These are phyloP conservation scores for Panellus pusillus DNA, from an alignment of 768 basidiomycete species.

Conservation along the genomic window DNA sequence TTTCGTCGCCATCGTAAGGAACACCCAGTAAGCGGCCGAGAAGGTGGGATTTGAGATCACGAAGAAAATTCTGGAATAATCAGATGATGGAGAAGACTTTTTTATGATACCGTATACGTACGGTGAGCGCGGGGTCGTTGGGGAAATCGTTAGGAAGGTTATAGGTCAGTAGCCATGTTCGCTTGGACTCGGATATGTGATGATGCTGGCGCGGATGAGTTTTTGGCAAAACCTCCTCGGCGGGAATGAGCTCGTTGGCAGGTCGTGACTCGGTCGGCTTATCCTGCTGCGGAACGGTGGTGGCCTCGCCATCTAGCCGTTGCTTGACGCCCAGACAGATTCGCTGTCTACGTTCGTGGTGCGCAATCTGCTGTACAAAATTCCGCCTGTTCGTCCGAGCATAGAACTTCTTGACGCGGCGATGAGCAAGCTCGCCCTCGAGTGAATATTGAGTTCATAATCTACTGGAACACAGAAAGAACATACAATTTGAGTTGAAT, in stretches of 20 bases:
- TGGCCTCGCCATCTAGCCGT: too few relatives aligned
- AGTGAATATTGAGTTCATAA: not conserved
- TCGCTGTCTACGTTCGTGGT: not conserved
- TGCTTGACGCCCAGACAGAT: not conserved
- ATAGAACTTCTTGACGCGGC: constrained; percentile 28
- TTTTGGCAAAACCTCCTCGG: not conserved
- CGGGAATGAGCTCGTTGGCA: not conserved
- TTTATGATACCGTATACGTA: too few relatives aligned
- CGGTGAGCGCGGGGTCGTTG: not conserved
- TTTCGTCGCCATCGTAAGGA: not conserved
- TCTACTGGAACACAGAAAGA: too few relatives aligned
- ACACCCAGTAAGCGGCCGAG: not conserved
- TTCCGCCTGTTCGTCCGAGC: constrained; percentile 27
- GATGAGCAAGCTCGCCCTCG: constrained; percentile 36
- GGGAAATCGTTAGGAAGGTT: not conserved
- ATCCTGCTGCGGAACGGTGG: too few relatives aligned
- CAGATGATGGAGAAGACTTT: too few relatives aligned
- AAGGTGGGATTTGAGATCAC: not conserved
- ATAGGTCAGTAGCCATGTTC: not conserved
- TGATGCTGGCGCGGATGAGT: constrained; percentile 5
- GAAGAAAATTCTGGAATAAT: not conserved
- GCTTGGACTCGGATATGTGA: constrained; percentile 9
- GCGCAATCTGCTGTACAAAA: constrained; percentile 23
- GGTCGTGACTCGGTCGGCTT: not conserved
- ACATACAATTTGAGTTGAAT: constrained; percentile 27